Evolutionary conservation across 164 flowering plant species (phyloP), one percentile per base, ranked within the genome.

Genomic region (Platanus orientalis): DNA sequence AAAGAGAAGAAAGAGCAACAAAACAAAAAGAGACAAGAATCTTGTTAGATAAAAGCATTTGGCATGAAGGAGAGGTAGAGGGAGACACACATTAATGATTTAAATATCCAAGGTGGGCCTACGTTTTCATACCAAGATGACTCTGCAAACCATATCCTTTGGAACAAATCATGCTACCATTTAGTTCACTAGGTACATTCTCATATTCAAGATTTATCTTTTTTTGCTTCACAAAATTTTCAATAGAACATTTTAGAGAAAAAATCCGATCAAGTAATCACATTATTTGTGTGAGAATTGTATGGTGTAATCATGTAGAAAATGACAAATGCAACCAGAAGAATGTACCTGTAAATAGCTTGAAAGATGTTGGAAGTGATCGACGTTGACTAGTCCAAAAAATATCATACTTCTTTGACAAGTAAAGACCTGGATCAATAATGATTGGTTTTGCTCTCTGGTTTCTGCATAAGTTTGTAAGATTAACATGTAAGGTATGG

Each of bases 361-460:
- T 88, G 73, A 89, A 95, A 60, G 91, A 62, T 17, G 94, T 83
- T 9, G 99, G 99, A 62, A 95, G 81, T 34, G 91, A 79, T 30
- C 97, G 81, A 1, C 85, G 85, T 60, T 87, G 95, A 62, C 79
- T 75, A 26, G 92, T 86, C 77, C 64, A 62, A 61, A 80, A 78
- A 67, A 95, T 54, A 55, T 89, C 96, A 54, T 86, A 79, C 72
- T 92, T 95, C 66, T 84, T 95, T 17, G 96, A 85, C 55, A 88
- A 70, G 77, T 95, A 87, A 51, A 95, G 88, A 58, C 90, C 99
- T 6, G 99, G 97, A 82, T 95, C 99, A 51, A 95, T 62, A 51
- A 90, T 81, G 64, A 95, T 86, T 6, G 97, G 88, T 73, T 79
- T 95, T 62, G 85, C 97, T 74, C 97, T 86, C 63, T 85, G 89